A percentile compares a stretch with the other conserved stretches of the same genome.
phyloP scores from a whole-genome alignment of 2,329 filamentous ascomycete species.

The Colletotrichum gloeosporioides region DNA sequence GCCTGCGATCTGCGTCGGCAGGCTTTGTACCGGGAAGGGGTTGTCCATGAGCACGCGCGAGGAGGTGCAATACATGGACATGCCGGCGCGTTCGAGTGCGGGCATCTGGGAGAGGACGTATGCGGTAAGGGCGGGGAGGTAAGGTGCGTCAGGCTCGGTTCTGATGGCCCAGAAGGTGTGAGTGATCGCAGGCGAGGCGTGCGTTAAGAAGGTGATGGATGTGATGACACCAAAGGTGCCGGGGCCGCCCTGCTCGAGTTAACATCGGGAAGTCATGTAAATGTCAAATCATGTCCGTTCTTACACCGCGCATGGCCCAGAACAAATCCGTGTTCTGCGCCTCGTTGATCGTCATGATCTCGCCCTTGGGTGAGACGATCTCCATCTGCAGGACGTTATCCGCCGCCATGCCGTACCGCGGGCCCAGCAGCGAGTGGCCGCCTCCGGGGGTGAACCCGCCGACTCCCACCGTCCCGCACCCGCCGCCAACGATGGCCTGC shows the following conservation, averaged over 20 bases:
- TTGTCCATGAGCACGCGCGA: slow-evolving; percentile 36
- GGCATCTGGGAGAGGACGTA: slow-evolving; percentile 53
- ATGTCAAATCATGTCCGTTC: slow-evolving; percentile 12
- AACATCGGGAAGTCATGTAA: not conserved
- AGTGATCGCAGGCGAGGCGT: slow-evolving; percentile 44
- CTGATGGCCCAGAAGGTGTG: slow-evolving; percentile 27
- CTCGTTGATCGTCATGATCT: slow-evolving; percentile 55
- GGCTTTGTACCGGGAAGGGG: slow-evolving; percentile 36
- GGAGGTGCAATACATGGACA: slow-evolving; percentile 51
- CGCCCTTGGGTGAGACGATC: slow-evolving; percentile 57
- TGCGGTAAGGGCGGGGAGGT: slow-evolving; percentile 52
- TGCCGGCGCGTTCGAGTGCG: slow-evolving; percentile 51
- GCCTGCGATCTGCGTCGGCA: slow-evolving; percentile 33
- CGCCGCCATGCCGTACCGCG: slow-evolving; percentile 62
- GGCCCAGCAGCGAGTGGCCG: slow-evolving; percentile 61
- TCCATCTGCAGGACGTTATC: slow-evolving; percentile 67
- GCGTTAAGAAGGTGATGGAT: slow-evolving; percentile 60
- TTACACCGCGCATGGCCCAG: slow-evolving; percentile 66
- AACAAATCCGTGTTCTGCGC: slow-evolving; percentile 63
- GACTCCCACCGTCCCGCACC: slow-evolving; percentile 59
- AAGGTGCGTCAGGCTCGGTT: slow-evolving; percentile 32
- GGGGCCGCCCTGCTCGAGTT: slow-evolving; percentile 53
- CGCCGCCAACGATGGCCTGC: slow-evolving; percentile 59
- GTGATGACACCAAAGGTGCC: slow-evolving; percentile 66
- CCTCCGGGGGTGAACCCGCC: slow-evolving; percentile 68